Evolutionary conservation across 2,329 filamentous ascomycete genomes (phyloP), one percentile per base, ranked within the genome.

Genomic region (Ceratocystiopsis brevicomis): DNA sequence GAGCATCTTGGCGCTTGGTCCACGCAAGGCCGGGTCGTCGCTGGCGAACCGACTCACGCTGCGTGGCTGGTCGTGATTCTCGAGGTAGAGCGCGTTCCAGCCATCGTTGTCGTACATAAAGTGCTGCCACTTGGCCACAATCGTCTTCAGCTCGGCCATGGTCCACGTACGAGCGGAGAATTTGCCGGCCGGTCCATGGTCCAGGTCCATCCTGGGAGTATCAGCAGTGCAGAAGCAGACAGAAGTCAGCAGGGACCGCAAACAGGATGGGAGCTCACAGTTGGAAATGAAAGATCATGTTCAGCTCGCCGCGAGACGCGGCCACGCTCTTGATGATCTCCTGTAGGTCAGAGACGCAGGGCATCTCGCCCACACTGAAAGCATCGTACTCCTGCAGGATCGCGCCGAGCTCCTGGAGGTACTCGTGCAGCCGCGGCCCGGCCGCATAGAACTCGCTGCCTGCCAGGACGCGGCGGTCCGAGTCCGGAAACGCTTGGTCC

Each of bases 371-470:
- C 46, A 85, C 76, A 49, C 81, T 74, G 25, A 84, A 71, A 2
- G 85, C 78, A 56, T 85, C 81, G 43, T 74, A 65, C 0, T 79
- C 75, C 55, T 83, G 83, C 53, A 81, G 46, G 70, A 80, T 38
- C 0, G 60, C 53, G 42, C 76, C 66, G 72, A 84, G 80, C 55
- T 81, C 79, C 4, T 60, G 53, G 16, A 83, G 57, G 50, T 73
- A 82, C 53, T 83, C 77, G 53, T 78, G 73, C 58, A 84, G 75
- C 4, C 71, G 64, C 0, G 79, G 78, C 0, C 78, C 78, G 51
- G 82, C 81, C 56, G 71, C 74, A 52, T 73, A 80, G 25, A 30
- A 30, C 40, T 76, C 61, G 16, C 64, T 53, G 19, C 60, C 61
- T 0, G 67, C 74, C 32, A 49, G 42, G 8, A 52, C 42, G 0